Percentiles rank a stretch among this genome's conserved stretches.
phyloP scores from a whole-genome alignment of 495 filamentous ascomycete species.

The Podospora sp. region DNA sequence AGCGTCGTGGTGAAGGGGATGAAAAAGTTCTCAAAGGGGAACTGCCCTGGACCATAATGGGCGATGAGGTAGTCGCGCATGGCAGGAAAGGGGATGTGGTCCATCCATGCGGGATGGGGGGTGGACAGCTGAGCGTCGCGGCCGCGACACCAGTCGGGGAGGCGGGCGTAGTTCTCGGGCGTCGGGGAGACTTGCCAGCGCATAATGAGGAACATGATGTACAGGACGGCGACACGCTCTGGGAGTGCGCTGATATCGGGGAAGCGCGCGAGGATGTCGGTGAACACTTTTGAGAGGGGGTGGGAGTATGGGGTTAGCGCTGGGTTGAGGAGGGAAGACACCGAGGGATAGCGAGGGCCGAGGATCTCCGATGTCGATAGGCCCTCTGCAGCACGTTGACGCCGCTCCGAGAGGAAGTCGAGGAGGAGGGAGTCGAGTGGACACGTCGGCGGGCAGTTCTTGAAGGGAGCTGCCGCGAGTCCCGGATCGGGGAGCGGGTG shows the following conservation, averaged over 20 bases:
- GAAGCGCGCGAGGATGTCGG: slow-evolving; percentile 75
- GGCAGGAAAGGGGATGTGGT: slow-evolving; percentile 72
- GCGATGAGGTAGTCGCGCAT: slow-evolving; percentile 67
- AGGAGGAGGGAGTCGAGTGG: slow-evolving; percentile 73
- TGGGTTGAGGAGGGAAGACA: slow-evolving; percentile 73
- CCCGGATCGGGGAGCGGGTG: neutral
- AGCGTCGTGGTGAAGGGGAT: slow-evolving; percentile 75
- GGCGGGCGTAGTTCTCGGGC: slow-evolving; percentile 68
- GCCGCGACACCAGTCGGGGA: slow-evolving; percentile 70
- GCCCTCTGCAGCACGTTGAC: slow-evolving; percentile 64
- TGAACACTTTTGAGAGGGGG: slow-evolving; percentile 78
- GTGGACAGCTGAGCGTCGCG: slow-evolving; percentile 60
- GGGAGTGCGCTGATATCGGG: slow-evolving; percentile 69
- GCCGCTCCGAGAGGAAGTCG: slow-evolving; percentile 73
- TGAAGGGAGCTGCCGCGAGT: slow-evolving; percentile 50
- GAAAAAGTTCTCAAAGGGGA: slow-evolving; percentile 75
- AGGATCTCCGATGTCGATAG: slow-evolving; percentile 61
- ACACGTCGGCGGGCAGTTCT: slow-evolving; percentile 65
- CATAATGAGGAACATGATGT: slow-evolving; percentile 81
- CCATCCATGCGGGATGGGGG: slow-evolving; percentile 75
- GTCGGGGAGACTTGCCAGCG: slow-evolving; percentile 80
- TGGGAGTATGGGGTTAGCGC: slow-evolving; percentile 62
- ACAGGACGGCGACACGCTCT: slow-evolving; percentile 77
- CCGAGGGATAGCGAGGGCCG: slow-evolving; percentile 74
- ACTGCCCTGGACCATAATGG: slow-evolving; percentile 45